These are phyloP conservation scores for Fusarium euwallaceae DNA, from an alignment of 2,329 filamentous ascomycete genomes.

Conservation along the genomic window DNA sequence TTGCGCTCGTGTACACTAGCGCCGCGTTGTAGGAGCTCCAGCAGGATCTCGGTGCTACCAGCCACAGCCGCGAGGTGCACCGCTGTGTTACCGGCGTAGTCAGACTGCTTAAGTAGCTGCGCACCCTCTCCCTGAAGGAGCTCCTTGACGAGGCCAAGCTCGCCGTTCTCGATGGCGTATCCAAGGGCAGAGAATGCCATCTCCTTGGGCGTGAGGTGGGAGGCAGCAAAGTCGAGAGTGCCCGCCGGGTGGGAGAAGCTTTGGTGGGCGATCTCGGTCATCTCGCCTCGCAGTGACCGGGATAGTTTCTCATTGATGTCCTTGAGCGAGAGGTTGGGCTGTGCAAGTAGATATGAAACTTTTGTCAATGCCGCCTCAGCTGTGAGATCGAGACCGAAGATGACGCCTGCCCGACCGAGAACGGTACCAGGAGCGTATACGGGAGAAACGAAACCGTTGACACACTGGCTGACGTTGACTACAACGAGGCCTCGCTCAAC, in stretches of 20 bases:
- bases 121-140: constrained; percentile 75
- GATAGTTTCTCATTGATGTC: constrained; percentile 81
- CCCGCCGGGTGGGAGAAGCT: constrained; percentile 82
- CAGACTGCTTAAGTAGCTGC: constrained; percentile 78
- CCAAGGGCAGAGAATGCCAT: constrained; percentile 82
- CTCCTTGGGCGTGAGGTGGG: constrained; percentile 61
- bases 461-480: constrained; percentile 93
- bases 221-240: constrained; percentile 58
- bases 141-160: constrained; percentile 74
- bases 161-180: constrained; percentile 82
- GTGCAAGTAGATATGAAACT: constrained; percentile 84
- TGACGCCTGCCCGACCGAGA: constrained; percentile 85
- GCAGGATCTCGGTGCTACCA: constrained; percentile 67
- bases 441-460: constrained; percentile 80
- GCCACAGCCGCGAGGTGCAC: constrained; percentile 70
- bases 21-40: constrained; percentile 70
- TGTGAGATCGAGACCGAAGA: constrained; percentile 90
- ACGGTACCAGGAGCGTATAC: constrained; percentile 84
- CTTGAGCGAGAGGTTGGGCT: constrained; percentile 71
- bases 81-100: constrained; percentile 85
- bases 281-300: constrained; percentile 82
- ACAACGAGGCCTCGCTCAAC: constrained; percentile 86
- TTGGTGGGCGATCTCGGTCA: constrained; percentile 80
- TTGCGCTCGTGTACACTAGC: constrained; percentile 78
- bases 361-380: constrained; percentile 93